Conservation (phyloP, 176 grass and related monocot genomes). For the Aegilops umbellulata region DNA sequence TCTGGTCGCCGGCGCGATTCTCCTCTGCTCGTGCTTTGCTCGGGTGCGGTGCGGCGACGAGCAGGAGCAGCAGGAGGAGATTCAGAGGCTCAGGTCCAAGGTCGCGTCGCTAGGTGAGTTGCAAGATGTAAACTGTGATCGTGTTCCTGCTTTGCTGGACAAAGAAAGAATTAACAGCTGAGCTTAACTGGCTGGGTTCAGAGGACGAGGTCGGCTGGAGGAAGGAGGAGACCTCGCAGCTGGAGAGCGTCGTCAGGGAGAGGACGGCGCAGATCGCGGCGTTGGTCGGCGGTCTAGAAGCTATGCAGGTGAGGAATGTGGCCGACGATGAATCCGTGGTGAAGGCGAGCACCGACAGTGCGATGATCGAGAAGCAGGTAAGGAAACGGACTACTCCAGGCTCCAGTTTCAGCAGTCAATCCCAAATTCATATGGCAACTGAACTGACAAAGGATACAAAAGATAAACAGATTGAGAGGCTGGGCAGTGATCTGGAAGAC, state of each 20-base stretch:
- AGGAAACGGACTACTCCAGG: not conserved
- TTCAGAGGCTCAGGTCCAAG: constrained; percentile 54
- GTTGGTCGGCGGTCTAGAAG: constrained; percentile 38
- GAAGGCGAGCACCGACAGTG: constrained; percentile 28
- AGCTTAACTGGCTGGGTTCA: constrained; percentile 1
- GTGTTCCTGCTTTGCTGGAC: not conserved
- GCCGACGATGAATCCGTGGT: constrained; percentile 36
- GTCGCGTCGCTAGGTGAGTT: constrained; percentile 51
- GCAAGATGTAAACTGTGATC: not conserved
- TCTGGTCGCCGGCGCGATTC: not conserved
- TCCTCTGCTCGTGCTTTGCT: constrained; percentile 23
- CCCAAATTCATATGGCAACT: not conserved
- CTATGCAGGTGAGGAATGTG: constrained; percentile 38
- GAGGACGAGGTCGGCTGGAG: constrained; percentile 54
- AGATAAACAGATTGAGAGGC: constrained; percentile 28
- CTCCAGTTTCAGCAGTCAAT: not conserved
- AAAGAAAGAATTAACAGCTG: not conserved
- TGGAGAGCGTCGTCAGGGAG: constrained; percentile 40
- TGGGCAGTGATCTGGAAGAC: constrained; percentile 52
- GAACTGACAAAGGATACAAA: not conserved
- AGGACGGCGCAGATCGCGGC: constrained; percentile 43
- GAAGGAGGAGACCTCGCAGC: constrained; percentile 40
- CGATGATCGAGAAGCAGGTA: constrained; percentile 44
- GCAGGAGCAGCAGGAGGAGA: constrained; percentile 15
- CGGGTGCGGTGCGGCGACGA: not conserved